These are phyloP conservation scores for Candida sp. DNA, from an alignment of 1,139 yeast genomes.

Conservation along the genomic window DNA sequence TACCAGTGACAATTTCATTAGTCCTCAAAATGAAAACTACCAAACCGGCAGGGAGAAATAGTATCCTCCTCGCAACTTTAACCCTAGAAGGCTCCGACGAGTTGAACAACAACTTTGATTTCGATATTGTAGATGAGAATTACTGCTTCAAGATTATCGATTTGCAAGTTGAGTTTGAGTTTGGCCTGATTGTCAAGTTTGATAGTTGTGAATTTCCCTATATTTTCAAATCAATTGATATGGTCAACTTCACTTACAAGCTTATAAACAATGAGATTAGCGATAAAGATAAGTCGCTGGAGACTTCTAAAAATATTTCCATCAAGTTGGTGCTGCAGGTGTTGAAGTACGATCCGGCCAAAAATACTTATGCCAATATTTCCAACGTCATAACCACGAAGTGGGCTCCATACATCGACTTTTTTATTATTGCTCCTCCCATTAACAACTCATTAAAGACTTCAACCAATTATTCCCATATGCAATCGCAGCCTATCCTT, in stretches of 20 bases:
- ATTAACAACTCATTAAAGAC: conserved; percentile 37
- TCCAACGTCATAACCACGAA: conserved; percentile 44
- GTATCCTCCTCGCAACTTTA: conserved; percentile 49
- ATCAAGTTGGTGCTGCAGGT: conserved; percentile 28
- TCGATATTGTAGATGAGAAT: conserved; percentile 6
- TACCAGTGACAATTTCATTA: conserved; percentile 23
- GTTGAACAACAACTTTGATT: conserved; percentile 18
- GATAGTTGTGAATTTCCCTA: conserved; percentile 26
- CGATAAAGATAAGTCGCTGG: conserved; percentile 13
- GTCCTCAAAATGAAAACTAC: conserved; percentile 57
- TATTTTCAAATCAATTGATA: conserved; percentile 23
- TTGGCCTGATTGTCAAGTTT: conserved; percentile 28
- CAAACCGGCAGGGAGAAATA: conserved; percentile 54
- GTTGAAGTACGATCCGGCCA: conserved; percentile 12
- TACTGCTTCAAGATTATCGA: conserved; percentile 37
- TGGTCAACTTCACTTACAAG: conserved; percentile 44
- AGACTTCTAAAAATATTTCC: conserved; percentile 28
- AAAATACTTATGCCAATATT: conserved; percentile 10
- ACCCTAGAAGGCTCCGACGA: conserved; percentile 54
- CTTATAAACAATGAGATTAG: conserved; percentile 28
- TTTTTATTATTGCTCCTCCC: conserved; percentile 47
- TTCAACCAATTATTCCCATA: conserved; percentile 17
- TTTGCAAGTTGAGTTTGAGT: conserved; percentile 37
- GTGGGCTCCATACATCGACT: conserved; percentile 64
- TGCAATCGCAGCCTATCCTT: conserved; percentile 17